phyloP scores from a whole-genome alignment of 1,284 basidiomycete genomes.

The Abortiporus biennis region DNA sequence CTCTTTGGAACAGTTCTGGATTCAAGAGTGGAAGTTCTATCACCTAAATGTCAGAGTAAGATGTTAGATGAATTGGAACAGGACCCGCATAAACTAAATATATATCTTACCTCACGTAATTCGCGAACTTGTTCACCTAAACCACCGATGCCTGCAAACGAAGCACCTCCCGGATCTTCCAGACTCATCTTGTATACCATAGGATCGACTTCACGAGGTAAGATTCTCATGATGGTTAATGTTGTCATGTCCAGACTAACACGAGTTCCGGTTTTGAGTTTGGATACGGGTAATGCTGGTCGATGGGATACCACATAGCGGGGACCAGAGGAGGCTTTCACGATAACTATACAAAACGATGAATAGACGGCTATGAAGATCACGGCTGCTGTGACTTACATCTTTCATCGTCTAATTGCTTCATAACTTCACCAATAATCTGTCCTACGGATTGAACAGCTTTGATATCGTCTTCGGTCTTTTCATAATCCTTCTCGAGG shows the following conservation, averaged over 20 bases:
- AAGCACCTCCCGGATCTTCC: conserved; percentile 93
- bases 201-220: conserved; percentile 97
- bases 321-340: conserved; percentile 97
- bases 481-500: conserved; percentile 85
- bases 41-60: conserved; percentile 67
- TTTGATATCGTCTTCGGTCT: conserved; percentile 99
- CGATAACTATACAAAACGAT: conserved; percentile 68
- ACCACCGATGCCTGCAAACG: conserved; percentile 97
- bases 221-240: conserved; percentile 96
- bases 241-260: conserved; percentile 99
- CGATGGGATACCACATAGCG: conserved; percentile 99
- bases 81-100: background rate
- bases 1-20: conserved; percentile 92
- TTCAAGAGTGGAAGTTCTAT: conserved; percentile 96
- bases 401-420: conserved; percentile 96
- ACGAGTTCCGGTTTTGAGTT: conserved; percentile 92
- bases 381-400: conserved; percentile 46
- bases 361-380: background rate
- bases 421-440: conserved; percentile 98
- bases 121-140: conserved; percentile 96
- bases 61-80: background rate
- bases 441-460: conserved; percentile 98
- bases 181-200: conserved; percentile 99
- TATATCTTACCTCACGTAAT: conserved; percentile 75
- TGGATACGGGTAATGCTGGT: conserved; percentile 85